Conservation (phyloP, 768 basidiomycete species). For the Boletellus ananas region DNA sequence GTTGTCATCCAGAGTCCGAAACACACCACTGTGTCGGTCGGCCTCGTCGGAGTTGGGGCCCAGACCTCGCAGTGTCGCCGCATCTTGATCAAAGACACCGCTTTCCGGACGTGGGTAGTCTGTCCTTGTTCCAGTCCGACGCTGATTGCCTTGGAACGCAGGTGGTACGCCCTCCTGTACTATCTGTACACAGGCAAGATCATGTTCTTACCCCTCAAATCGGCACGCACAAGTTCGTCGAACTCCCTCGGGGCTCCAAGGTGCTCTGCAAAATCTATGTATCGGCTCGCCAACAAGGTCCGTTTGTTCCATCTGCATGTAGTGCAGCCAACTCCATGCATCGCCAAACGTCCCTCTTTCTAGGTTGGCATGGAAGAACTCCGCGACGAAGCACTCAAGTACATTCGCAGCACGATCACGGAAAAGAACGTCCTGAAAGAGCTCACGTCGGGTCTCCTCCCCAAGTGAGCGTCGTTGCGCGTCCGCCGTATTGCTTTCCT, state of each 20-base stretch:
- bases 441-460: background rate
- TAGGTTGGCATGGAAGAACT: background rate
- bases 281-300: background rate
- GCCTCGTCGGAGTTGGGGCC: background rate
- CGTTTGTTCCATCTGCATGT: background rate
- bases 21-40: background rate
- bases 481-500: background rate
- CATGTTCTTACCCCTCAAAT: background rate
- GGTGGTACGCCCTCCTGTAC: background rate
- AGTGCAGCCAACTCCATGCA: background rate
- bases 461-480: background rate
- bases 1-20: background rate
- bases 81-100: background rate
- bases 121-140: background rate
- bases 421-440: background rate
- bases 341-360: background rate
- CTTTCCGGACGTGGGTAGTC: background rate
- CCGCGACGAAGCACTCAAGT: background rate
- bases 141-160: background rate
- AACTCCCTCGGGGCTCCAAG: background rate
- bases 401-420: background rate
- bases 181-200: background rate
- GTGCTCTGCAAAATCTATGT: background rate
- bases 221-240: background rate
- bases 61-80: background rate